Conservation (phyloP, 2,329 filamentous ascomycete genomes). For the Decorospora gaudefroyi region DNA sequence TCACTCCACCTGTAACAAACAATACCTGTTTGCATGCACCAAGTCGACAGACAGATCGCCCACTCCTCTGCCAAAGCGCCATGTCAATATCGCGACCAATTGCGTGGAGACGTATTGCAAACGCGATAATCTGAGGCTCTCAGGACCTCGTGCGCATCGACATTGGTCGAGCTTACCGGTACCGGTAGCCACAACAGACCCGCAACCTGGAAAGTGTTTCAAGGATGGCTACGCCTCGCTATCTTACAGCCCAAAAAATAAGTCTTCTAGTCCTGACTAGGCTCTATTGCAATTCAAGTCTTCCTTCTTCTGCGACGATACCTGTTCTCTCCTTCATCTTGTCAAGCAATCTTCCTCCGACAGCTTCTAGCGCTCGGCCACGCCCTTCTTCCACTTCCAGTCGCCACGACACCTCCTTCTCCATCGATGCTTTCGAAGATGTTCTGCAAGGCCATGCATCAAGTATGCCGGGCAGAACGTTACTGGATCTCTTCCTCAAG, state of each 20-base stretch:
- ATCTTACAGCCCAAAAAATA: constrained; percentile 86
- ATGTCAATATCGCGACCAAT: background rate
- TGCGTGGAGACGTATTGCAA: background rate
- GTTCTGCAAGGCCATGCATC: constrained; percentile 53
- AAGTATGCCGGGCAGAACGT: constrained; percentile 70
- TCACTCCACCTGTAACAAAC: constrained; percentile 15
- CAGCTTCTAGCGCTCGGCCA: constrained; percentile 28
- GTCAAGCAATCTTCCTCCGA: constrained; percentile 62
- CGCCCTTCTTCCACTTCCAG: constrained; percentile 31
- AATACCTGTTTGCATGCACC: constrained; percentile 3
- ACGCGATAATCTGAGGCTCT: constrained; percentile 1
- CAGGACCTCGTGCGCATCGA: background rate
- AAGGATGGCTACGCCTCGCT: constrained; percentile 68
- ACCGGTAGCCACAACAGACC: constrained; percentile 4
- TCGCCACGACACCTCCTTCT: constrained; percentile 43
- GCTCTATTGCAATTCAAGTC: constrained; percentile 73
- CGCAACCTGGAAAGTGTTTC: constrained; percentile 3
- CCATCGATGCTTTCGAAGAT: constrained; percentile 53
- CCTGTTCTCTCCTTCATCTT: constrained; percentile 79
- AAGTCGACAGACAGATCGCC: background rate
- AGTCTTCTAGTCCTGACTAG: constrained; percentile 79
- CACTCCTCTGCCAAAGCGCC: background rate
- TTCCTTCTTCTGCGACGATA: constrained; percentile 72
- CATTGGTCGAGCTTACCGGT: background rate
- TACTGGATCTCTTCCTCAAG: constrained; percentile 85